These are phyloP conservation scores for Medicago arabica DNA, from an alignment of 306 rosid genomes.

Conservation along the genomic window DNA sequence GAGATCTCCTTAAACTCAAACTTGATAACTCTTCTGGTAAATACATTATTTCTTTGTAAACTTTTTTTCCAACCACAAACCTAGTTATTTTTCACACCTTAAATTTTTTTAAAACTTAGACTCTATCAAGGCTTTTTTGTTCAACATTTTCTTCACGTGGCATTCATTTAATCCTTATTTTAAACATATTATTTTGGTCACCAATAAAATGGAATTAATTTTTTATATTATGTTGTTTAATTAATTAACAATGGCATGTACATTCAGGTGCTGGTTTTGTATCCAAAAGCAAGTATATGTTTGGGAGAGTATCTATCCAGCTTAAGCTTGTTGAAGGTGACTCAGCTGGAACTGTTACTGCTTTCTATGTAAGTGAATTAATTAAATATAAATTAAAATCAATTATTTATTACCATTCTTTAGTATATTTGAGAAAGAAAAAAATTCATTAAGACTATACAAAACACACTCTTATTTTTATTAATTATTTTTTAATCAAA, in stretches of 20 bases:
- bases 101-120: too few relatives aligned
- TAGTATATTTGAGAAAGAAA: background rate
- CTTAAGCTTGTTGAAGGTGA: conserved; percentile 90
- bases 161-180: too few relatives aligned
- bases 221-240: background rate
- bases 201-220: background rate
- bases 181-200: background rate
- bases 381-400: background rate
- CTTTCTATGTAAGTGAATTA: conserved; percentile 75
- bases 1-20: conserved; percentile 76
- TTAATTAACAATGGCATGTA: background rate
- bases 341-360: conserved; percentile 95
- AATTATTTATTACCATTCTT: background rate
- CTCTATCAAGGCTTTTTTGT: too few relatives aligned
- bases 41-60: background rate
- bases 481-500: background rate
- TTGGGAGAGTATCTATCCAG: conserved; percentile 81
- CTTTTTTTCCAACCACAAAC: background rate
- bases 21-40: conserved; percentile 83
- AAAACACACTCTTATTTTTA: background rate
- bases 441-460: background rate
- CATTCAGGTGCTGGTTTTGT: conserved; percentile 83
- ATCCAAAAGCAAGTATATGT: conserved; percentile 83
- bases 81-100: background rate
- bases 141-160: background rate